phyloP scores from a whole-genome alignment of 805 yeast species.

The Cyberlindnera maritima region DNA sequence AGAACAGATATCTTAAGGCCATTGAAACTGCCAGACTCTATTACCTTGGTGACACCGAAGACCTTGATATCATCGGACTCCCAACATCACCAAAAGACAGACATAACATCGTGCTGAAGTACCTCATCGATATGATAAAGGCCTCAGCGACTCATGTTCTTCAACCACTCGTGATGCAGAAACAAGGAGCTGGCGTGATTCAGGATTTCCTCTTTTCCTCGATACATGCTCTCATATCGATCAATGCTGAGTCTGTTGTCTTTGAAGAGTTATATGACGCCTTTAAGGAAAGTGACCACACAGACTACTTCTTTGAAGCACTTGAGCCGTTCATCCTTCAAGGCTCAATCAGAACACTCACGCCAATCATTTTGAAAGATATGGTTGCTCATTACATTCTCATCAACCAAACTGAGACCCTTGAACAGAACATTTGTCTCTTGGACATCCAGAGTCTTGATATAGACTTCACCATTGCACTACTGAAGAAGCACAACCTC shows the following conservation, averaged over 20 bases:
- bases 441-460: constrained; percentile 70
- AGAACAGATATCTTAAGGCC: constrained; percentile 52
- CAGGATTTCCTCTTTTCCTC: constrained; percentile 34
- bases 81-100: constrained; percentile 46
- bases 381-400: constrained; percentile 53
- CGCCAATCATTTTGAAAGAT: constrained; percentile 62
- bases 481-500: constrained; percentile 56
- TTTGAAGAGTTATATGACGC: constrained; percentile 46
- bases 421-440: constrained; percentile 69
- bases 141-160: constrained; percentile 29
- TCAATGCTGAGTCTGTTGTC: constrained; percentile 34
- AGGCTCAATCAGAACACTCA: constrained; percentile 44
- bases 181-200: constrained; percentile 26
- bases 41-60: constrained; percentile 44
- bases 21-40: constrained; percentile 52
- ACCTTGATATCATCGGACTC: constrained; percentile 52
- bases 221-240: constrained; percentile 40
- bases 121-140: constrained; percentile 53
- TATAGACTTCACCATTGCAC: constrained; percentile 66
- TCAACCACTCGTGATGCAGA: constrained; percentile 9
- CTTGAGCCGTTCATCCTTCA: constrained; percentile 51
- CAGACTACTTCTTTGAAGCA: constrained; percentile 44
- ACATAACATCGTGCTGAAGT: constrained; percentile 46
- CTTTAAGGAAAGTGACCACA: constrained; percentile 30
- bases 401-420: constrained; percentile 39